Conservation (phyloP, 495 filamentous ascomycete genomes). For the Penicillium malachiteum region DNA sequence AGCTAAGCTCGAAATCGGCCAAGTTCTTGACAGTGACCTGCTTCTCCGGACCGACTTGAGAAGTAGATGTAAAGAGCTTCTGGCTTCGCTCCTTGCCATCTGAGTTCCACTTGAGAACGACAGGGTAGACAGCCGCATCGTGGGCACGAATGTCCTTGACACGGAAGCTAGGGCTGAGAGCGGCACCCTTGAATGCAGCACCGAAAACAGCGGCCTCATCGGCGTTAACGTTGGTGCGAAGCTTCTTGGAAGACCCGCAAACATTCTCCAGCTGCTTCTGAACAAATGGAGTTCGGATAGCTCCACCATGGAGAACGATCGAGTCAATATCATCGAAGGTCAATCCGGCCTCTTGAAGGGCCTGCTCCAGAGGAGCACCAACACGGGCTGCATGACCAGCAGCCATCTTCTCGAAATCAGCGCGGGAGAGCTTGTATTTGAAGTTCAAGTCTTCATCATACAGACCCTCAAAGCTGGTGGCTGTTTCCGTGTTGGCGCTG, state of each 20-base stretch:
- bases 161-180: conserved; percentile 86
- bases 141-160: conserved; percentile 90
- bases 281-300: conserved; percentile 89
- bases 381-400: conserved; percentile 67
- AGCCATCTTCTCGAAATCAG: conserved; percentile 81
- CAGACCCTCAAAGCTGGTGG: conserved; percentile 78
- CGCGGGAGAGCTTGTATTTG: conserved; percentile 81
- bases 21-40: conserved; percentile 83
- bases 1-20: conserved; percentile 77
- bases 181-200: conserved; percentile 90
- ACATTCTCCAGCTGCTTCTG: conserved; percentile 82
- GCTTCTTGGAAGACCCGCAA: conserved; percentile 68
- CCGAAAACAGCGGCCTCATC: conserved; percentile 98
- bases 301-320: conserved; percentile 89
- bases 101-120: conserved; percentile 65
- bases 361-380: conserved; percentile 65
- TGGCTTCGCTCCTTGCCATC: conserved; percentile 64
- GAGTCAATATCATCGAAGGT: conserved; percentile 78
- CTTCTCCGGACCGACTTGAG: conserved; percentile 76
- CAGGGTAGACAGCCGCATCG: conserved; percentile 70
- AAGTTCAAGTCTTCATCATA: conserved; percentile 87
- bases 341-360: conserved; percentile 70
- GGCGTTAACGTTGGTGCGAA: conserved; percentile 91
- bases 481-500: conserved; percentile 85
- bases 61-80: conserved; percentile 78